Base-by-base conservation (phyloP, 352 stramenopile genomes). In the Phytophthora crassamura region DNA sequence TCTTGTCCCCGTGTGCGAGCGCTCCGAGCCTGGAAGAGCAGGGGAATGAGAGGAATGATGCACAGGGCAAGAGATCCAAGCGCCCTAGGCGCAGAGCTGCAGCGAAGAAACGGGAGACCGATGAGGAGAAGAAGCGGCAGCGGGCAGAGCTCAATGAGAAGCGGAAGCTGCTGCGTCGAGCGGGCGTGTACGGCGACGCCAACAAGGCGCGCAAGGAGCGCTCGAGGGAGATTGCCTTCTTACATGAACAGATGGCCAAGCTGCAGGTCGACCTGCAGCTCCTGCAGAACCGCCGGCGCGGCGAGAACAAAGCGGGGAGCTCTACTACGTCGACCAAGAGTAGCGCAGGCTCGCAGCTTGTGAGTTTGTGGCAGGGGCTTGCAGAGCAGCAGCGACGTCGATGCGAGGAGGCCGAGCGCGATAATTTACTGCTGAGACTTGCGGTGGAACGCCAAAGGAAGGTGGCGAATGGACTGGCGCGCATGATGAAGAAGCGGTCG, bases 401-500 rank as follows among this genome's bases (percentile, higher is more conserved):
- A 9, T 56, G 56, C 4, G 15, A 55, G 18, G 49, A 59, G 32
- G 56, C 64, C 30, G 68, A 80, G 36, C 61, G 58, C 2, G 69
- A 78, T 28, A 78, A 78, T 40, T 43, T 74, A n/a, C 65, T 68
- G 3, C 39, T 81, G 16, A 71, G 54, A 34, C 57, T 68, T 7
- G 43, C 79, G 41, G 53, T 86, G 7, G 72, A 84, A 51, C 66
- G 73, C 5, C 76, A 88, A 48, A 53, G 75, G 30, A 74, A 75
- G 33, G 64, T 82, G 28, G 69, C 70, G 12, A 74, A 53, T 30
- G 72, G 34, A 5, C 51, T 88, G 12, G 55, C 75, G 47, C 67
- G 51, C 28, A 33, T 80, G 6, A 61, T 84, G 46, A 60, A 72
- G 30, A 58, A 68, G 15, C 66, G 64, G 43, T n/a, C 45, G 11